Conservation (phyloP, 805 yeast genomes). For the Kodamaea hsintzibuensis region DNA sequence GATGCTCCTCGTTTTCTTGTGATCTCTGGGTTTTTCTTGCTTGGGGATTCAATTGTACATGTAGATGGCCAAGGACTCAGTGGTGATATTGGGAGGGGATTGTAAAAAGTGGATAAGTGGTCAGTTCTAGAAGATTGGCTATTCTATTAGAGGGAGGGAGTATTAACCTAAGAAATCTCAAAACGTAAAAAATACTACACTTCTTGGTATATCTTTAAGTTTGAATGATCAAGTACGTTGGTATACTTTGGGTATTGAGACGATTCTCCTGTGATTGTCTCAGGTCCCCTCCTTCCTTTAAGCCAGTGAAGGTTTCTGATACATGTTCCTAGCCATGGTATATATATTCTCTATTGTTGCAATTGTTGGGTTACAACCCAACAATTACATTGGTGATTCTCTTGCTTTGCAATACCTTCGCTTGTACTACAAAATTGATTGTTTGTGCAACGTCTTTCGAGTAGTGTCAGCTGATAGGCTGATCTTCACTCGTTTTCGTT, state of each 20-base stretch:
- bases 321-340: neutral
- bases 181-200: too few relatives aligned
- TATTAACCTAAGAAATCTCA: too few relatives aligned
- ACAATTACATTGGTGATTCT: neutral
- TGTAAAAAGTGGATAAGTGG: too few relatives aligned
- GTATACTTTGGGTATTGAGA: neutral
- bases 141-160: too few relatives aligned
- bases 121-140: too few relatives aligned
- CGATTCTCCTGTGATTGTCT: neutral
- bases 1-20: neutral
- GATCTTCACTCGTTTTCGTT: too few relatives aligned
- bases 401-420: neutral
- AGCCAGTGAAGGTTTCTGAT: neutral
- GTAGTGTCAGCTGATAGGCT: too few relatives aligned
- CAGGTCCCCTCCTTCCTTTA: neutral
- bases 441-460: too few relatives aligned
- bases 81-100: too few relatives aligned
- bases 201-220: neutral
- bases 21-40: neutral
- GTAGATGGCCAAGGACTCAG: too few relatives aligned
- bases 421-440: too few relatives aligned
- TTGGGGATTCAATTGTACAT: neutral
- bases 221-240: neutral
- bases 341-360: neutral
- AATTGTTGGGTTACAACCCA: neutral